These are phyloP conservation scores for Henckelia pumila DNA, from an alignment of 257 asterid species.

Conservation along the genomic window DNA sequence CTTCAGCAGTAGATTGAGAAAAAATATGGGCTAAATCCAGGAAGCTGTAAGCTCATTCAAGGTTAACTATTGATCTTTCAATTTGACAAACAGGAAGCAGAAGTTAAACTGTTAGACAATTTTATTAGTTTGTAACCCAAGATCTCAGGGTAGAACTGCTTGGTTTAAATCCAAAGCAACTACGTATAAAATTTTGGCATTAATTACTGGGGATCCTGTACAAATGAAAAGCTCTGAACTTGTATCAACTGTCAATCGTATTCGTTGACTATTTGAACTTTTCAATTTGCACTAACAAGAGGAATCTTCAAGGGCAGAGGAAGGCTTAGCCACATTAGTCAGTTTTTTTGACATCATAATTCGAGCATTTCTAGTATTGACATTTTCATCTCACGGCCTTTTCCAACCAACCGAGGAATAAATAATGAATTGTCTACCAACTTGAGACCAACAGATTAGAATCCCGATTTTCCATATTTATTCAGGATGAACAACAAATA, in stretches of 20 bases:
- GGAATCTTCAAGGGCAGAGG: background rate
- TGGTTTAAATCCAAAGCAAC: background rate
- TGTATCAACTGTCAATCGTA: background rate
- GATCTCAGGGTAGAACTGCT: background rate
- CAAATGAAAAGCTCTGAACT: background rate
- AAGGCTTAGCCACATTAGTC: background rate
- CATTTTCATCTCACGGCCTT: background rate
- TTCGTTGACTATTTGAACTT: background rate
- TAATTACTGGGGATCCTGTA: background rate
- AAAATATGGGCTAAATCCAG: background rate
- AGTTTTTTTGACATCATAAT: background rate
- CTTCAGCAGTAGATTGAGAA: conserved; percentile 2
- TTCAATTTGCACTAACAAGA: background rate
- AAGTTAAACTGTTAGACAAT: background rate
- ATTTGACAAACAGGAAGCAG: background rate
- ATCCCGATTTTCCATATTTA: background rate
- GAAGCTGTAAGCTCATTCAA: background rate
- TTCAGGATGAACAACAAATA: background rate
- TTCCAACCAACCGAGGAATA: background rate
- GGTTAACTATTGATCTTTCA: background rate
- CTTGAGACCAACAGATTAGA: background rate
- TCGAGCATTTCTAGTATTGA: background rate
- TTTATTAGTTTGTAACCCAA: background rate
- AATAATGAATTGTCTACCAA: background rate
- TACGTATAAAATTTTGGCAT: background rate